These are phyloP conservation scores for Alternaria tenuissima DNA, from an alignment of 2,329 filamentous ascomycete genomes.

Conservation along the genomic window DNA sequence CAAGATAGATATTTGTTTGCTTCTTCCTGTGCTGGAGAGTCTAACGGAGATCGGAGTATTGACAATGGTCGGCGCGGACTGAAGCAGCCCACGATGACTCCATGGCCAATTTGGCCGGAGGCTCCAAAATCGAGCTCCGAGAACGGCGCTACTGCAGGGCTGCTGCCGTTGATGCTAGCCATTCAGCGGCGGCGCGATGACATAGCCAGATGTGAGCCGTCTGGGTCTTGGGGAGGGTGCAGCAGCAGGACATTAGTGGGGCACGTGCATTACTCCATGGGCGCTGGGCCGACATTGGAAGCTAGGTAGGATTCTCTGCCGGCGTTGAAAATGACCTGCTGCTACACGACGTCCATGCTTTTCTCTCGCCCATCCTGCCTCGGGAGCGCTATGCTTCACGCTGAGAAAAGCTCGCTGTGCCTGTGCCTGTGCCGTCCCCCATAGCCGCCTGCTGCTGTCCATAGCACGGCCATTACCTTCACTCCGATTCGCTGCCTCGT, in stretches of 20 bases:
- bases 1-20: not conserved
- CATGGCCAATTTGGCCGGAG: slow-evolving; percentile 30
- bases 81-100: slow-evolving; percentile 35
- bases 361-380: not conserved
- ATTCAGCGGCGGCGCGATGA: not conserved
- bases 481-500: slow-evolving; percentile 10
- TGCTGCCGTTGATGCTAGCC: not conserved
- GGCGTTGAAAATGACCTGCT: slow-evolving; percentile 14
- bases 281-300: not conserved
- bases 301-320: slow-evolving; percentile 23
- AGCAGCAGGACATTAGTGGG: not conserved
- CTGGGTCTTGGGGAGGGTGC: not conserved
- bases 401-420: slow-evolving; percentile 13
- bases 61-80: slow-evolving; percentile 9
- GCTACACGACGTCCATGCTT: slow-evolving; percentile 11
- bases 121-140: slow-evolving; percentile 26
- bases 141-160: slow-evolving; percentile 36
- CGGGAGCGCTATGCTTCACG: slow-evolving; percentile 30
- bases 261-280: slow-evolving; percentile 33
- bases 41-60: slow-evolving; percentile 30
- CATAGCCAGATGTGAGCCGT: not conserved
- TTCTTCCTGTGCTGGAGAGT: slow-evolving; percentile 4
- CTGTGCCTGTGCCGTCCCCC: not conserved
- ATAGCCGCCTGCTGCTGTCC: not conserved
- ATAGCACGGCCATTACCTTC: slow-evolving; percentile 9